Evolutionary conservation across 2,329 filamentous ascomycete genomes (phyloP), one percentile per base, ranked within the genome.

Genomic region (Corniculantispora saksenae): DNA sequence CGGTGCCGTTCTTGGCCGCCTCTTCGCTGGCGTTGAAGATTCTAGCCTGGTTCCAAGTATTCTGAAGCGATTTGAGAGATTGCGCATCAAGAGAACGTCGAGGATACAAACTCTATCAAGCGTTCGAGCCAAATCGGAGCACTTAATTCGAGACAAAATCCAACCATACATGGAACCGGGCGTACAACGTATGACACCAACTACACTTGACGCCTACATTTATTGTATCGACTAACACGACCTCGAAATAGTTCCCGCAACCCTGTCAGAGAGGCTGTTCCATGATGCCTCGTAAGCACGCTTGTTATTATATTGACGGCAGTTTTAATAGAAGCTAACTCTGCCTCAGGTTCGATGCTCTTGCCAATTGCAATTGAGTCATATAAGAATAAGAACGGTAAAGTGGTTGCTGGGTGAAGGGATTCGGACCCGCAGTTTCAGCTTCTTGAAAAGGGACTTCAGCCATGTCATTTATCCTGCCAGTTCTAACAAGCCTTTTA

Each of bases 131-230:
- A 48, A 48, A 48, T 48, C 45, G 6, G 59, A 62, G n/a, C 47
- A 62, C 48, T 43, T 62, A 23, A 48, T 62, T 7, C 59, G 50
- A 17, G 48, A 62, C 32, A 27, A 53, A 35, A 51, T 62, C 59
- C n/a, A 21, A 21, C 45, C 29, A 15, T 62, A 62, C 59, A 54
- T 62, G 59, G 59, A 62, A 35, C 59, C 59, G n/a, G 59, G 59
- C 35, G 21, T 62, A 21, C 59, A 45, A 1, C 19, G 59, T 54
- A 62, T 0, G 59, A 35, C 1, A 15, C n/a, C n/a, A 38, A 19
- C 38, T 55, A 66, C 51, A 67, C 72, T 48, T 8, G 17, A 21
- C 45, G n/a, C 45, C 8, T 19, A 21, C n/a, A 19, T 9, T 17
- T 48, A 48, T 7, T 48, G 45, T 7, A 48, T 8, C n/a, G 6